Conservation (phyloP, 169 alveolate species). For the Plasmodium chabaudi region DNA sequence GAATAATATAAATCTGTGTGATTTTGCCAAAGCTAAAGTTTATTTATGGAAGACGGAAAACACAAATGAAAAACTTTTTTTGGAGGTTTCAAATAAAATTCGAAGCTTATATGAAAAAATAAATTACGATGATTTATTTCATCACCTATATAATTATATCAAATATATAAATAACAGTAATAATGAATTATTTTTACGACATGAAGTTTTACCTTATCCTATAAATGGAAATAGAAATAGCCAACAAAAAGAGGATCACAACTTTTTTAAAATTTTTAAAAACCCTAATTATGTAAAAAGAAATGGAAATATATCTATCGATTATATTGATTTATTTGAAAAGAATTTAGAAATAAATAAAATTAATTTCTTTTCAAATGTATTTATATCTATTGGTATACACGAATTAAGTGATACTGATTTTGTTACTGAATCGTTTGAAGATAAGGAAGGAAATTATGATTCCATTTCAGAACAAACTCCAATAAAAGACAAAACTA, state of each 20-base stretch:
- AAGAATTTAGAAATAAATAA: conserved; percentile 15
- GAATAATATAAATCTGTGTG: conserved; percentile 30
- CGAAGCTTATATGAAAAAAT: conserved; percentile 54
- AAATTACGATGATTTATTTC: conserved; percentile 71
- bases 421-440: neutral
- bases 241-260: conserved; percentile 13
- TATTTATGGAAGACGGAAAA: conserved; percentile 72
- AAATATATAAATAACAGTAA: conserved; percentile 37
- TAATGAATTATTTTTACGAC: conserved; percentile 46
- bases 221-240: neutral
- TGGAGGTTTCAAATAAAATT: conserved; percentile 30
- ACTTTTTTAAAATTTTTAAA: conserved; percentile 45
- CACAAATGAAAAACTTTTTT: conserved; percentile 55
- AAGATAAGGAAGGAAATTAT: neutral
- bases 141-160: conserved; percentile 45
- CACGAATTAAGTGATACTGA: conserved; percentile 24
- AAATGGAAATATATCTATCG: conserved; percentile 63
- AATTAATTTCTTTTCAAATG: conserved; percentile 58
- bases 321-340: conserved; percentile 22
- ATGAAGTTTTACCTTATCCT: neutral
- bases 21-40: conserved; percentile 60
- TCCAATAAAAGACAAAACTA: too few relatives aligned
- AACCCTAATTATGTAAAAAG: conserved; percentile 52
- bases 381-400: conserved; percentile 71
- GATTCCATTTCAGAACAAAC: too few relatives aligned